Percentiles rank a stretch among this genome's conserved stretches.
Evolutionary conservation across 1,284 basidiomycete species (phyloP).

Genomic region (Ceratobasidium sp.): DNA sequence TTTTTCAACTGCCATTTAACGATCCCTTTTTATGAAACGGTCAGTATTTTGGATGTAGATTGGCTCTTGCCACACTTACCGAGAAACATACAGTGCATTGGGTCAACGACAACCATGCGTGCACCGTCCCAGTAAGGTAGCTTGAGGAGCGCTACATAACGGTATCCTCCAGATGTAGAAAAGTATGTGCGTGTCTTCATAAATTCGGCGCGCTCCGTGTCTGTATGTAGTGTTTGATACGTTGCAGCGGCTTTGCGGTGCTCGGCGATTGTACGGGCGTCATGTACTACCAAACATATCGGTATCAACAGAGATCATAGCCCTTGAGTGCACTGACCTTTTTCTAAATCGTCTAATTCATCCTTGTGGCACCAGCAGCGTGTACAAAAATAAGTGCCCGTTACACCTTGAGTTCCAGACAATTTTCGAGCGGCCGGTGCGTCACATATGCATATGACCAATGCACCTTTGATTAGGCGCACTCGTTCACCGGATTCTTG

Average conservation of each 20-base stretch:
- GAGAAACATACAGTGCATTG: constrained; percentile 40
- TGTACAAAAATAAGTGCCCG: constrained; percentile 29
- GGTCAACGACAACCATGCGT: constrained; percentile 39
- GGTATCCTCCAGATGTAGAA: constrained; percentile 4
- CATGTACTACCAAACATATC: not conserved
- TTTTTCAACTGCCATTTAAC: constrained; percentile 34
- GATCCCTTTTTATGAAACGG: constrained; percentile 1
- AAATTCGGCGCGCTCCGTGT: constrained; percentile 19
- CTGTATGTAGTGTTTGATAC: constrained; percentile 23
- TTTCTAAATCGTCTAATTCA: constrained; percentile 11
- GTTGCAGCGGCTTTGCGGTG: constrained; percentile 16
- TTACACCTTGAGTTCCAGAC: constrained; percentile 10
- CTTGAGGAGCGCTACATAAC: constrained; percentile 9
- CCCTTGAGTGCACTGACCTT: constrained; percentile 2
- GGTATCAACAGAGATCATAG: not conserved
- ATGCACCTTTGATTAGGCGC: constrained; percentile 13
- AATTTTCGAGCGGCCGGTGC: constrained; percentile 39
- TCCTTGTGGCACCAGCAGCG: constrained; percentile 34
- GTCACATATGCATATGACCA: constrained; percentile 35
- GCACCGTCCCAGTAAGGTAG: constrained; percentile 41
- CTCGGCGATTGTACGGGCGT: constrained; percentile 8
- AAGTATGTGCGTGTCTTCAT: constrained; percentile 1
- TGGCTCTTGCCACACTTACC: constrained; percentile 15
- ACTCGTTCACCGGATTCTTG: constrained; percentile 9
- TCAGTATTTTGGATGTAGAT: not conserved